phyloP scores from a whole-genome alignment of 1,284 basidiomycete species.

The Cutaneotrichosporon mucoides region DNA sequence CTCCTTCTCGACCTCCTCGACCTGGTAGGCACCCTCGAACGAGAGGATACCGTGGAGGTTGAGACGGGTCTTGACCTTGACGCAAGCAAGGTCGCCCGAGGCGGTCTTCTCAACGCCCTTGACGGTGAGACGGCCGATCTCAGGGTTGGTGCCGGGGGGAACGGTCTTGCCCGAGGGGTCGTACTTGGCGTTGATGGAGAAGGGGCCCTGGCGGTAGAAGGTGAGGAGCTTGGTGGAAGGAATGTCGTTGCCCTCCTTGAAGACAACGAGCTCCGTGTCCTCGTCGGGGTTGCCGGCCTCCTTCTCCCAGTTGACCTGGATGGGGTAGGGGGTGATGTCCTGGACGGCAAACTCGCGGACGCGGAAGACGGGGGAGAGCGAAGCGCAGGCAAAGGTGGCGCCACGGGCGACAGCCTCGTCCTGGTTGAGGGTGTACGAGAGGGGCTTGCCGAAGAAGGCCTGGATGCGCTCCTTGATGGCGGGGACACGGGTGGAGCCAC shows the following conservation, averaged over 20 bases:
- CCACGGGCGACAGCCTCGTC: constrained; percentile 92
- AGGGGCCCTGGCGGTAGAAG: constrained; percentile 82
- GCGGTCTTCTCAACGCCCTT: constrained; percentile 66
- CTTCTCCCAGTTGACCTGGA: constrained; percentile 80
- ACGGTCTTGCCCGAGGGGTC: constrained; percentile 60
- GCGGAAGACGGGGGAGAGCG: constrained; percentile 91
- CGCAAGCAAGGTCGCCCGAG: constrained; percentile 66
- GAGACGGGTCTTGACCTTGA: constrained; percentile 84
- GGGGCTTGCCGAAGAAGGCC: constrained; percentile 63
- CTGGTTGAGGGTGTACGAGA: constrained; percentile 87
- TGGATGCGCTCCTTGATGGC: constrained; percentile 65
- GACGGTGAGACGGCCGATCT: constrained; percentile 71
- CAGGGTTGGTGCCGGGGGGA: constrained; percentile 75
- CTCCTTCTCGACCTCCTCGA: constrained; percentile 71
- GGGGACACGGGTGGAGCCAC: constrained; percentile 65
- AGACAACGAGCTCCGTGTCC: constrained; percentile 81
- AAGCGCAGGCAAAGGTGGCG: constrained; percentile 88
- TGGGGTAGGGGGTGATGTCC: constrained; percentile 77
- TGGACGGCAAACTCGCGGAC: constrained; percentile 84
- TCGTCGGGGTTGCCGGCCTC: constrained; percentile 72
- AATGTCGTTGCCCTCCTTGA: constrained; percentile 72
- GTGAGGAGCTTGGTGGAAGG: constrained; percentile 91
- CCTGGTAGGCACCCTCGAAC: constrained; percentile 74
- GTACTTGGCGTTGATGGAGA: constrained; percentile 80
- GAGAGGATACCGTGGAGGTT: constrained; percentile 79